Evolutionary conservation across 331 rosid genomes (phyloP), one percentile per base, ranked within the genome.

Genomic region (Ulmus americana): DNA sequence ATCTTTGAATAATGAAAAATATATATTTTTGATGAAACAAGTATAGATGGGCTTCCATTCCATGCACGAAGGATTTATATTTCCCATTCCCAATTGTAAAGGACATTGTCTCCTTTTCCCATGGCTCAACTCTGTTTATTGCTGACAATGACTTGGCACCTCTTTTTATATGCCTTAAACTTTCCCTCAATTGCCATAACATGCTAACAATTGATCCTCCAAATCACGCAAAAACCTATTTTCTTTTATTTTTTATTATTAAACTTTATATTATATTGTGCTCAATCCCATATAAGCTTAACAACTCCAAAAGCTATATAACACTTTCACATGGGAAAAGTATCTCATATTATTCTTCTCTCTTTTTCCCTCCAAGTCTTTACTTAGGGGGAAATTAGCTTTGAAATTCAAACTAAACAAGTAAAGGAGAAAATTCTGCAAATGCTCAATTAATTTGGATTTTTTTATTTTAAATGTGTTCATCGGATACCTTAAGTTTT

Each of bases 81-180:
- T 69, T 59, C 65, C 70, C 73, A 79, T 65, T 65, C 72, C 11
- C 59, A 55, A 65, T 56, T 15, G 43, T 43, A 68, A 64, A 66
- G 57, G 50, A 18, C 18, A 5, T 43, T 59, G 71, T 64, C 65
- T 55, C 70, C 59, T 58, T 65, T 72, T 16, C 12, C n/a, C 35
- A 28, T 28, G 35, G 35, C 35, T 28, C 20, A 6, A 0, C 58
- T 15, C 4, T 20, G 35, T 22, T 42, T 11, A 12, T 43, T 41
- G 5, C 65, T 40, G 65, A 71, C 76, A 63, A 42, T 64, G 76
- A 56, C 63, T 67, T 40, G 62, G 60, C 45, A 42, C 10, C 41
- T 22, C 50, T 63, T 67, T 67, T 55, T 59, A 51, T 49, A 49
- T 44, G 28, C 35, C 54, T 13, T 18, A 0, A 40, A 22, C 38